Base-by-base conservation (phyloP, 129 eudicot species). In the Flaveria bidentis region DNA sequence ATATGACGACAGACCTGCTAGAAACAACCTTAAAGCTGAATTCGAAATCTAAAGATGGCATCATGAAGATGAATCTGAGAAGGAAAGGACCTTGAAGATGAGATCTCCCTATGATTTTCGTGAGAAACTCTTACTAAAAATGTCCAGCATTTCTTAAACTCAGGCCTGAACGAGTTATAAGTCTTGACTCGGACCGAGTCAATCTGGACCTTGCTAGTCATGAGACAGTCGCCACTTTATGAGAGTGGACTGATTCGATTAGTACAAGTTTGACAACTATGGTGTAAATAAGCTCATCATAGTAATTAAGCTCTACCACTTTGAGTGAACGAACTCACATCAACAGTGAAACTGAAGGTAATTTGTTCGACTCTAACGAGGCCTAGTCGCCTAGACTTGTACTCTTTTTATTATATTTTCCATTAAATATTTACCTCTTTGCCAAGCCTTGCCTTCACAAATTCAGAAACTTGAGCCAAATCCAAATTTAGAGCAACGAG, bases 401-500 rank as follows among this genome's bases (percentile, higher is more conserved):
- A 73, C 67, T 56, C 67, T 55, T 55, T 53, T n/a, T 36, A 73
- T 55, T 18, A 56, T 39, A n/a, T 41, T n/a, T 63, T 8, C 22
- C 26, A 41, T 18, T 17, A 17, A 9, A 44, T n/a, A 41, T 9
- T 18, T 78, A 93, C 98, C 97, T 95, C 99, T 80, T 87, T 95
- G 80, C 99, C 96, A 57, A 95, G 96, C 4, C 96, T 89, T 79
- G 93, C 97, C 63, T 95, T 95, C 9, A 91, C 99, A 69, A 95
- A 95, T 36, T 81, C 84, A 82, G 89, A 86, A 80, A 91, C 99
- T 82, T 88, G 89, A 73, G 97, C 96, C 77, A 91, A 81, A 80
- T 95, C 99, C 8, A 95, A 86, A 85, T 95, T 91, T 81, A 95
- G 77, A 60, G 99, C 99, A 80, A 95, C 99, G 1, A 95, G 89